Conservation (phyloP, 208 protist species). For the Trypanosomatidae sp. region DNA sequence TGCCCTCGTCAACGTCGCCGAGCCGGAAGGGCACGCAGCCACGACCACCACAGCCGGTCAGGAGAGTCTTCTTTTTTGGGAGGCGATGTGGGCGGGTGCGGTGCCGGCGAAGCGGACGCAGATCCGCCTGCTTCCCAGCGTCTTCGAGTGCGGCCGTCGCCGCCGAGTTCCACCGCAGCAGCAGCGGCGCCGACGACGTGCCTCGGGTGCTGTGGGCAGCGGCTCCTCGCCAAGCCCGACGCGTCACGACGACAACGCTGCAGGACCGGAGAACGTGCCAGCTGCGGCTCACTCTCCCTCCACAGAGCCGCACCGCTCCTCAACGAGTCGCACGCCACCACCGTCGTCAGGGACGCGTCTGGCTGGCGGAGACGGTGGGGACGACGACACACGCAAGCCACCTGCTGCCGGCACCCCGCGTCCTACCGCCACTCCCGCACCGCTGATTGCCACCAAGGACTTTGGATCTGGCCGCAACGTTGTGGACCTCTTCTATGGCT, state of each 20-base stretch:
- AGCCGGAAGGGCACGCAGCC: conserved; percentile 14
- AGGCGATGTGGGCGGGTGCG: conserved; percentile 39
- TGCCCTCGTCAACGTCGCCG: conserved; percentile 24
- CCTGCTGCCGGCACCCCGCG: too few relatives aligned
- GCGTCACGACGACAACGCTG: too few relatives aligned
- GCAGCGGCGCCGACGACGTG: conserved; percentile 32
- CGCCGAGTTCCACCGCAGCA: conserved; percentile 27
- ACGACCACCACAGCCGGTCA: conserved; percentile 9
- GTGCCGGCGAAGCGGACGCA: conserved; percentile 46
- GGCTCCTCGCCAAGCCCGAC: too few relatives aligned
- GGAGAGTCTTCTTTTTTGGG: conserved; percentile 35
- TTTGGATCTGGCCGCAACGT: conserved; percentile 27
- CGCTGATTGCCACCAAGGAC: conserved; percentile 24
- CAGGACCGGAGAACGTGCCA: too few relatives aligned
- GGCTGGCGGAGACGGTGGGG: neutral
- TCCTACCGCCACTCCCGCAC: too few relatives aligned
- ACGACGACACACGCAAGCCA: conserved; percentile 8
- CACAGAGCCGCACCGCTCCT: too few relatives aligned
- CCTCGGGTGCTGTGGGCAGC: too few relatives aligned
- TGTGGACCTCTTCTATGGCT: conserved; percentile 40
- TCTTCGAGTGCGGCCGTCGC: conserved; percentile 28
- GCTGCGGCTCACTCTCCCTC: too few relatives aligned
- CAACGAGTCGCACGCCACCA: too few relatives aligned
- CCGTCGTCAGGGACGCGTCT: too few relatives aligned
- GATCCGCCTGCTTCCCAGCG: conserved; percentile 27